phyloP scores from a whole-genome alignment of 2,329 filamentous ascomycete species.

The Geosmithia putterillii region DNA sequence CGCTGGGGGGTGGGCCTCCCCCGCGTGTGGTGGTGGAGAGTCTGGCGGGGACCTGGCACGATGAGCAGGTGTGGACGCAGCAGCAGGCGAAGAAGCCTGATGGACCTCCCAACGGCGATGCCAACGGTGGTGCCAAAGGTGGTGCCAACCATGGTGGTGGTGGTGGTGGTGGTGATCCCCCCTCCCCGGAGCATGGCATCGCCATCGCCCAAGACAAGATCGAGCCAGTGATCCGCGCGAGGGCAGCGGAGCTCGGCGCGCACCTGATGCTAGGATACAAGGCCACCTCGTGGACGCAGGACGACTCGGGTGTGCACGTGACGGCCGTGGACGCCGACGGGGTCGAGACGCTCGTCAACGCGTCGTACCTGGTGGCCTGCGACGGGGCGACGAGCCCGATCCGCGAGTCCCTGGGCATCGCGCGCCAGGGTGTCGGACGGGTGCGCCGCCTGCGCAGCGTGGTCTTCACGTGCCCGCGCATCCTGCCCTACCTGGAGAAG shows the following conservation, averaged over 20 bases:
- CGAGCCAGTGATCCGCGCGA: slow-evolving; percentile 21
- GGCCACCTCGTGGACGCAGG: slow-evolving; percentile 13
- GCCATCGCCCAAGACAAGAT: slow-evolving; percentile 24
- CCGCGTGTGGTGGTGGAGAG: slow-evolving; percentile 10
- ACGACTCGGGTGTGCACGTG: slow-evolving; percentile 3
- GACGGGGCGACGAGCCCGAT: slow-evolving; percentile 19
- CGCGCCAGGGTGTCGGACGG: slow-evolving; percentile 13
- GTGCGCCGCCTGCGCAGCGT: slow-evolving; percentile 20
- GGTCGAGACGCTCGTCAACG: not conserved
- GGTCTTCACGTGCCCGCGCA: slow-evolving; percentile 17
- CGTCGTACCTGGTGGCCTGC: slow-evolving; percentile 22
- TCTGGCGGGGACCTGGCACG: slow-evolving; percentile 9
- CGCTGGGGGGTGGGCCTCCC: no score
- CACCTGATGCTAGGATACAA: slow-evolving; percentile 20
- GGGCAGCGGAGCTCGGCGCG: slow-evolving; percentile 16
- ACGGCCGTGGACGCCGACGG: slow-evolving; percentile 9
- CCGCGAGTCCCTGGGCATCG: slow-evolving; percentile 13
- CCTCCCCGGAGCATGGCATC: slow-evolving; percentile 10
- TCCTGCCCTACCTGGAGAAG: slow-evolving; percentile 12
- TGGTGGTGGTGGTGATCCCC: not conserved
- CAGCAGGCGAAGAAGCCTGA: not conserved
- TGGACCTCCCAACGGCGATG: not conserved
- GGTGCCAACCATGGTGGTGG: not conserved
- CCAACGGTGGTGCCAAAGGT: not conserved
- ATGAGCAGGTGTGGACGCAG: slow-evolving; percentile 10